Evolutionary conservation across 495 filamentous ascomycete species (phyloP).

Genomic region (Acidiella bohemica): DNA sequence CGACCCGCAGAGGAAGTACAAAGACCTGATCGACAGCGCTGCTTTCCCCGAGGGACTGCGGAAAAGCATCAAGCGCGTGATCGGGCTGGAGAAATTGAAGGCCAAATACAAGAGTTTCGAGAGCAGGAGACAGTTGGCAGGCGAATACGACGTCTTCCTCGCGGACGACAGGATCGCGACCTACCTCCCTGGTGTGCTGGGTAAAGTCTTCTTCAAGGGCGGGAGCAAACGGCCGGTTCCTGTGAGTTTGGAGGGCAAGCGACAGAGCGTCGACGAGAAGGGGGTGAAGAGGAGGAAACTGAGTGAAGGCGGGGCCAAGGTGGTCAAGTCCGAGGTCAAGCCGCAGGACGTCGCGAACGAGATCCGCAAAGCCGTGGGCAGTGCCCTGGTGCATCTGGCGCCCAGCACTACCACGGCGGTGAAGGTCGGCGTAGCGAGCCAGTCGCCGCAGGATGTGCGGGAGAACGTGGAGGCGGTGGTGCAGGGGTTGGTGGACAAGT

Average conservation of each 20-base stretch:
- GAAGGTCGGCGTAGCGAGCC: conserved; percentile 46
- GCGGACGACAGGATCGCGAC: conserved; percentile 73
- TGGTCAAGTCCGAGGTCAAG: conserved; percentile 36
- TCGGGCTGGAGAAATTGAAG: conserved; percentile 71
- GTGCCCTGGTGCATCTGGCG: conserved; percentile 60
- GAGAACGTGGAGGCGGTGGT: conserved; percentile 69
- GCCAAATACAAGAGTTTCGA: conserved; percentile 79
- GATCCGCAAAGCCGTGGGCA: conserved; percentile 54
- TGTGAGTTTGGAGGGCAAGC: conserved; percentile 41
- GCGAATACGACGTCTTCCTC: conserved; percentile 78
- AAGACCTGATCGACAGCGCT: conserved; percentile 64
- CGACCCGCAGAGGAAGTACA: conserved; percentile 79
- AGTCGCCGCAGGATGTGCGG: conserved; percentile 57
- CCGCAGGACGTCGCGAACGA: conserved; percentile 48
- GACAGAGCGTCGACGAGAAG: conserved; percentile 21
- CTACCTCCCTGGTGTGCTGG: conserved; percentile 59
- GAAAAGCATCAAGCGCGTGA: conserved; percentile 62
- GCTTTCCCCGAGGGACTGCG: conserved; percentile 61
- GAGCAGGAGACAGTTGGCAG: conserved; percentile 64
- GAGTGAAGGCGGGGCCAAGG: conserved; percentile 47
- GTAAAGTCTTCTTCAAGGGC: conserved; percentile 73
- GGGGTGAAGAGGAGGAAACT: conserved; percentile 31
- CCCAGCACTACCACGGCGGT: conserved; percentile 33
- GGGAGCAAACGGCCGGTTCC: conserved; percentile 77
- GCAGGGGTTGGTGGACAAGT: conserved; percentile 54